Percentiles rank a stretch among this genome's conserved stretches.
Conservation (phyloP, 352 stramenopile genomes). For the Pythium scleroteichum region DNA sequence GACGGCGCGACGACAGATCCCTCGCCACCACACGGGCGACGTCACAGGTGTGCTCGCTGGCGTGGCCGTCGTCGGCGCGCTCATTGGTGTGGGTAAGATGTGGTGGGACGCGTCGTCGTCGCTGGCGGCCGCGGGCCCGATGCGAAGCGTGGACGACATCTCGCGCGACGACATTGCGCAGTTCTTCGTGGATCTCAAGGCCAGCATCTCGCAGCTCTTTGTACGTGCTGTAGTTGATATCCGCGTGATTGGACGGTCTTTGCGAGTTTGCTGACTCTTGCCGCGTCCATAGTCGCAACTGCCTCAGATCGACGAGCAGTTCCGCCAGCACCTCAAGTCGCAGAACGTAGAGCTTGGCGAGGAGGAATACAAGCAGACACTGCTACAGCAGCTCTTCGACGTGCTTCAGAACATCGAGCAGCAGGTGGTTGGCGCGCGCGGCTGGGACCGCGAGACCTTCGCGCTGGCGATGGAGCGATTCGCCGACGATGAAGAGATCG, state of each 20-base stretch:
- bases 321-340: constrained; percentile 66
- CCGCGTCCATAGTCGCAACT: constrained; percentile 61
- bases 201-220: constrained; percentile 62
- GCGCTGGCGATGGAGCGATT: constrained; percentile 64
- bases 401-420: constrained; percentile 72
- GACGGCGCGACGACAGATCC: constrained; percentile 18
- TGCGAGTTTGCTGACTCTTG: no score
- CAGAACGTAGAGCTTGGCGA: constrained; percentile 70
- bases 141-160: constrained; percentile 44
- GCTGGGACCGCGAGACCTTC: constrained; percentile 64
- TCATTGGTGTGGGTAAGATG: constrained; percentile 83
- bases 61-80: constrained; percentile 64
- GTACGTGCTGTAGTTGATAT: constrained; percentile 53
- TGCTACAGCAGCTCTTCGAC: constrained; percentile 74
- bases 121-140: not conserved
- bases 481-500: constrained; percentile 56
- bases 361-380: constrained; percentile 71
- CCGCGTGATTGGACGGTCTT: no score
- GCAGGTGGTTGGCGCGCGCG: constrained; percentile 56
- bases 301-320: constrained; percentile 60
- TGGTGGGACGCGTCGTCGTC: constrained; percentile 76
- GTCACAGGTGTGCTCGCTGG: constrained; percentile 65
- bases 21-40: constrained; percentile 45
- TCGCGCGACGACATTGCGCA: constrained; percentile 54
- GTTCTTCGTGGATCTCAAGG: constrained; percentile 77